Evolutionary conservation across 106 monocot genomes (phyloP).

Genomic region (Triglochin maritima): DNA sequence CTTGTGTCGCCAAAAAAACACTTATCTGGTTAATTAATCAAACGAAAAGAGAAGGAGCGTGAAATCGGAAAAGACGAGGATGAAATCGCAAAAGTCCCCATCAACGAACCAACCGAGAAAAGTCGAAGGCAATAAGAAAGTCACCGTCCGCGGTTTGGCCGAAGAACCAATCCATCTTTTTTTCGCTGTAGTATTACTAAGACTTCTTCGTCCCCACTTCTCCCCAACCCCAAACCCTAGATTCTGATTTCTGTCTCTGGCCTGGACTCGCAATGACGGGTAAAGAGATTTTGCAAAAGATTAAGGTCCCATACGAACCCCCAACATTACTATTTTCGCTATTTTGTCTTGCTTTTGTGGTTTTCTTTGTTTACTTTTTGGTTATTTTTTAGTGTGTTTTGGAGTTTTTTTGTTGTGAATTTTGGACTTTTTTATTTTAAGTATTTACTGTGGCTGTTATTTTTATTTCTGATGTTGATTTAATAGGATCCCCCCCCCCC

Average conservation of each 20-base stretch:
- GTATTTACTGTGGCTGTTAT: background rate
- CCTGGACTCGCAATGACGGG: constrained; percentile 2
- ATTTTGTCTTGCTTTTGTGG: background rate
- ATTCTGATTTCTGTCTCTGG: background rate
- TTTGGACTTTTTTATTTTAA: background rate
- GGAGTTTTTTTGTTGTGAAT: background rate
- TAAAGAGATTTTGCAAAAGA: constrained; percentile 7
- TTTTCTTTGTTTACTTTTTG: background rate
- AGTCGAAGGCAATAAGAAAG: too few relatives aligned
- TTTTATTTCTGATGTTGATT: background rate
- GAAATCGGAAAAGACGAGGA: too few relatives aligned
- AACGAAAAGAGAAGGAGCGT: too few relatives aligned
- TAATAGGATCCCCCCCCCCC: background rate
- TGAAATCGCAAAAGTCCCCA: too few relatives aligned
- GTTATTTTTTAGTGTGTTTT: background rate
- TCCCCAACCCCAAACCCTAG: too few relatives aligned
- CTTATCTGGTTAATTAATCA: too few relatives aligned
- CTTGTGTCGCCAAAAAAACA: too few relatives aligned
- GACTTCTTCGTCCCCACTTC: too few relatives aligned
- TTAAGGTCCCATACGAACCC: background rate
- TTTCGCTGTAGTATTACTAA: too few relatives aligned
- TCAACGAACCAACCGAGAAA: too few relatives aligned
- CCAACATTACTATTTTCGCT: background rate
- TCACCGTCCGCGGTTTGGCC: too few relatives aligned
- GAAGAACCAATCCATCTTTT: too few relatives aligned